Percentiles rank a stretch among this genome's conserved stretches.
Evolutionary conservation across 495 filamentous ascomycete genomes (phyloP).

Genomic region (Articulospora tetracladia): DNA sequence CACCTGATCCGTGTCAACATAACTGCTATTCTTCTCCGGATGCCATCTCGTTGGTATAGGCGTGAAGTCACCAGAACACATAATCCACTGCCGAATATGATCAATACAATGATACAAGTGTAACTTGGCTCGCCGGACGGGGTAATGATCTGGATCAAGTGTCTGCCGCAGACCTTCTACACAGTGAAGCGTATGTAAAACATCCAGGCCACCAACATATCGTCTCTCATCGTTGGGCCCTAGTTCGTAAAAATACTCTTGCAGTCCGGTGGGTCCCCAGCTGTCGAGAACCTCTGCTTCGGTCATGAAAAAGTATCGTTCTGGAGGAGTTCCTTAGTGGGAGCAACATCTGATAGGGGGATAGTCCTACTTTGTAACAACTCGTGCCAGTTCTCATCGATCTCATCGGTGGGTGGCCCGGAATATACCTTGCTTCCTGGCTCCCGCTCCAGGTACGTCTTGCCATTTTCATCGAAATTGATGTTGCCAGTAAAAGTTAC

Average conservation of each 20-base stretch:
- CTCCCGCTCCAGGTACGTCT: conserved; percentile 5
- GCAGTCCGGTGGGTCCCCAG: conserved; percentile 4
- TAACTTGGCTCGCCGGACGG: conserved; percentile 1
- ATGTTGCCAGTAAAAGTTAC: conserved; percentile 7
- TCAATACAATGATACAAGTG: conserved; percentile 10
- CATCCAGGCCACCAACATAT: conserved; percentile 4
- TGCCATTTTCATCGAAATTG: conserved; percentile 6
- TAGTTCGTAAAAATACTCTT: conserved; percentile 6
- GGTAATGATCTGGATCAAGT: conserved; percentile 2
- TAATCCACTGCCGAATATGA: conserved; percentile 8
- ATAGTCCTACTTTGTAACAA: conserved; percentile 1
- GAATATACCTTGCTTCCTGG: conserved; percentile 7
- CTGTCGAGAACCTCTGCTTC: conserved; percentile 5
- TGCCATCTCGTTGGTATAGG: conserved; percentile 11
- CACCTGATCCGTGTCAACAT: conserved; percentile 8
- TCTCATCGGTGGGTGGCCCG: conserved; percentile 4
- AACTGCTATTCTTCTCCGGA: neutral
- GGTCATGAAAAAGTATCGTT: conserved; percentile 5
- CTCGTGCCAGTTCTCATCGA: conserved; percentile 4
- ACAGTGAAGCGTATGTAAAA: conserved; percentile 8
- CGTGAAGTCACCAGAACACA: conserved; percentile 9
- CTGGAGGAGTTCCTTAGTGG: neutral
- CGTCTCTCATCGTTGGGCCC: neutral
- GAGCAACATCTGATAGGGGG: neutral
- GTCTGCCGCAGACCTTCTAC: conserved; percentile 6